Base-by-base conservation (phyloP, 257 asterid species). In the Capsicum baccatum region DNA sequence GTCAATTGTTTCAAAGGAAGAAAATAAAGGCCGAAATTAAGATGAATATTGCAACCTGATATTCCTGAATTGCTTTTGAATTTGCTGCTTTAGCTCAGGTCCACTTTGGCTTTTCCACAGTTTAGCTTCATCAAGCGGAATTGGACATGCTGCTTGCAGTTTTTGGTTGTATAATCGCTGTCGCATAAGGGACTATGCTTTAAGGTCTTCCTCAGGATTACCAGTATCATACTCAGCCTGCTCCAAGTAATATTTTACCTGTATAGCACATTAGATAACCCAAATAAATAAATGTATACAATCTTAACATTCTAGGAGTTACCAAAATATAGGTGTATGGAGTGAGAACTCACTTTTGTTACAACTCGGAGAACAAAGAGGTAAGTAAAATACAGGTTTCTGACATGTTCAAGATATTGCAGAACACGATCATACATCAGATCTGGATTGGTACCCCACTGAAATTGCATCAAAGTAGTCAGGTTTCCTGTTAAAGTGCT, bases 71-170 rank as follows among this genome's bases (percentile, higher is more conserved):
- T 95, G 90, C 90, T 92, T 95, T 69, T 94, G 99, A 86, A 94
- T 95, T 87, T 94, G 96, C 82, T 80, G 94, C 91, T 88, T 95
- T 82, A 95, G 88, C 89, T 95, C 97, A 13, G 99, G 98, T 64
- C 97, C 97, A 89, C 97, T 90, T 90, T 91, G 98, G 84, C 99
- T 98, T 88, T 95, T 92, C 98, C 99, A 94, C 89, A 95, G 86
- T 92, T 95, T 94, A 83, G 99, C 99, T 89, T 94, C 99, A 73
- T 94, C 98, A 80, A 93, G 94, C 3, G 99, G 99, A 86, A 94
- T 92, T 1, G 98, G 98, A 80, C 99, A 95, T 21, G 97, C 98
- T 70, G 92, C 88, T 89, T 86, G 99, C 70, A 95, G 92, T 84
- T 93, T 94, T 4, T 95, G 94, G 85, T 94, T 90, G 91, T 95